Percentiles rank a stretch among this genome's conserved stretches.
These are phyloP conservation scores for Mortierella alpina DNA, from an alignment of 192 early-diverging fungal genomes.

Conservation along the genomic window DNA sequence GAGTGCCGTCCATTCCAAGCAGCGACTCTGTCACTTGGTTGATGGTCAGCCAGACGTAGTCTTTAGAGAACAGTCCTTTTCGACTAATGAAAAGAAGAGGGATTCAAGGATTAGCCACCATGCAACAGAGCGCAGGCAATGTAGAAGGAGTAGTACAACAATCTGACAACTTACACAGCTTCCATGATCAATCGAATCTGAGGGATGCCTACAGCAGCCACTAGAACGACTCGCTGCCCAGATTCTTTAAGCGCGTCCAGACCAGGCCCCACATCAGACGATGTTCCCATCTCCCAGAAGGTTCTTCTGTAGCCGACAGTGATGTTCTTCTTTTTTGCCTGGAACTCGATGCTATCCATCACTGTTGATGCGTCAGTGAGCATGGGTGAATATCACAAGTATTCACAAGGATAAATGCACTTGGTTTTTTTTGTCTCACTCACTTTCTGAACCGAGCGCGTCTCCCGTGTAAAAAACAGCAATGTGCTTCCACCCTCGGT, in stretches of 20 bases:
- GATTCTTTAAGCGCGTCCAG: conserved; percentile 39
- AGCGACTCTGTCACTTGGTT: conserved; percentile 47
- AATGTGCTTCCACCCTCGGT: conserved; percentile 58
- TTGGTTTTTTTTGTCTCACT: not conserved
- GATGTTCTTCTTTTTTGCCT: conserved; percentile 43
- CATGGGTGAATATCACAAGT: not conserved
- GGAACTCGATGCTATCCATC: conserved; percentile 47
- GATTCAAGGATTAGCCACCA: not conserved
- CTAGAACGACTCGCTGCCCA: conserved; percentile 58
- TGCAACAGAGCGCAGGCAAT: not conserved
- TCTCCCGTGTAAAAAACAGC: conserved; percentile 62
- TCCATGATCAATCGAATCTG: conserved; percentile 48
- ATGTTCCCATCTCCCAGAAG: conserved; percentile 42
- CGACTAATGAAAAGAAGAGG: not conserved
- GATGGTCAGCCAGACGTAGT: conserved; percentile 60
- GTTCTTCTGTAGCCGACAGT: conserved; percentile 49
- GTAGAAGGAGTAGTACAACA: not conserved
- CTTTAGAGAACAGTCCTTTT: conserved; percentile 38
- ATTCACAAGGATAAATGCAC: not conserved
- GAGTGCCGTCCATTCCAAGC: conserved; percentile 7
- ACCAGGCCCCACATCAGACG: conserved; percentile 22
- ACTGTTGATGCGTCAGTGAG: conserved; percentile 27
- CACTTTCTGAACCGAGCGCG: conserved; percentile 60
- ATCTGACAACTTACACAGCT: conserved; percentile 30
- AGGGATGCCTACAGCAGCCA: conserved; percentile 52